Percentiles rank a stretch among this genome's conserved stretches.
Evolutionary conservation across 2,329 filamentous ascomycete species (phyloP).

Genomic region (Plenodomus biglobosus): DNA sequence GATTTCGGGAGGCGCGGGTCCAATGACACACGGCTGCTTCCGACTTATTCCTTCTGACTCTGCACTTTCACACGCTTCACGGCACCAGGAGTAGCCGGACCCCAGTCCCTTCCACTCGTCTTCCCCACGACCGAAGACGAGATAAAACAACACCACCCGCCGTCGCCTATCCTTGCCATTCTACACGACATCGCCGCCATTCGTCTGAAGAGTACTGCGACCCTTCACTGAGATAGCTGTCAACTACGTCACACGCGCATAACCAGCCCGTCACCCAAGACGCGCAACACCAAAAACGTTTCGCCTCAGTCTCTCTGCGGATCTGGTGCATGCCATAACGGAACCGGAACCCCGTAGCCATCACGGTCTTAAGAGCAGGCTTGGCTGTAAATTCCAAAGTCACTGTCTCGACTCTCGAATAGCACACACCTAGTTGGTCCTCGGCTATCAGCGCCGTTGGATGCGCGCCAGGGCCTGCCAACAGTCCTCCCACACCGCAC

Average conservation of each 20-base stretch:
- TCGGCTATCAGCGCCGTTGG: conserved; percentile 13
- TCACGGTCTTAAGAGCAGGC: too few relatives aligned
- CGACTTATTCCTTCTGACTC: conserved; percentile 31
- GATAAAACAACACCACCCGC: conserved; percentile 8
- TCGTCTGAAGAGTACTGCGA: conserved; percentile 3
- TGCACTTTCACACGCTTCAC: conserved; percentile 9
- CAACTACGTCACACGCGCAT: conserved; percentile 28
- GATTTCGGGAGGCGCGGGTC: conserved; percentile 11
- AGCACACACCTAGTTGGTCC: background rate
- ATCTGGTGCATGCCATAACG: background rate
- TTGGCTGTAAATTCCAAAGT: background rate
- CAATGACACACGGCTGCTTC: conserved; percentile 30
- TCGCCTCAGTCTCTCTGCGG: background rate
- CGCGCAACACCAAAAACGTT: background rate
- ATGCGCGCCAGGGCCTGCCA: conserved; percentile 30
- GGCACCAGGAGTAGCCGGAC: conserved; percentile 17
- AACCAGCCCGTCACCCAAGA: conserved; percentile 4
- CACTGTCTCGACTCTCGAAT: background rate
- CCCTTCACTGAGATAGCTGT: conserved; percentile 3
- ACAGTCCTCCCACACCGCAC: conserved; percentile 20
- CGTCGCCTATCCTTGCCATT: conserved; percentile 8
- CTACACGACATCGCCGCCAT: conserved; percentile 1
- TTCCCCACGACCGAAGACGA: conserved; percentile 12
- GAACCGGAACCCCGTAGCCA: background rate
- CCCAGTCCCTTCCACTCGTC: conserved; percentile 12